These are phyloP conservation scores for Trametes cinnabarina DNA, from an alignment of 768 basidiomycete species.

Conservation along the genomic window DNA sequence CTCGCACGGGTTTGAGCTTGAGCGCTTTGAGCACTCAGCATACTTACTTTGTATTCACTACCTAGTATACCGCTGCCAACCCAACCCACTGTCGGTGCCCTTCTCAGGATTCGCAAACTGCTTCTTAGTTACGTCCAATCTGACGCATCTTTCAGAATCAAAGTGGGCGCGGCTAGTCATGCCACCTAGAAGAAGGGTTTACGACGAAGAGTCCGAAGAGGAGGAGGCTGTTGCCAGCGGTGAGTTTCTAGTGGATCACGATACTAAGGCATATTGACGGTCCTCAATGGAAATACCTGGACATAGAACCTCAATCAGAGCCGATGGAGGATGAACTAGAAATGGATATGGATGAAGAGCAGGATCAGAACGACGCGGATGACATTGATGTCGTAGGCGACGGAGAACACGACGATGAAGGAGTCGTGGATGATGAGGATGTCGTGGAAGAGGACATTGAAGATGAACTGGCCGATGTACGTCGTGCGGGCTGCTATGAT, in stretches of 20 bases:
- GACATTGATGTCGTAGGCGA: slow-evolving; percentile 29
- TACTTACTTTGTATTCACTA: no score
- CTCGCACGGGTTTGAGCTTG: no score
- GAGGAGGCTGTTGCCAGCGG: slow-evolving; percentile 20
- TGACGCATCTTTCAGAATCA: no score
- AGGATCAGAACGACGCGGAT: slow-evolving; percentile 23
- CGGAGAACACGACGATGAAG: slow-evolving; percentile 28
- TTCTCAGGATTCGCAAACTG: no score
- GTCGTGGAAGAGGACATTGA: slow-evolving; percentile 37
- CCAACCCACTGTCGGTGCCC: no score
- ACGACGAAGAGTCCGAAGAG: slow-evolving; percentile 19
- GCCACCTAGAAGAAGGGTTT: slow-evolving; percentile 16
- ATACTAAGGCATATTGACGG: no score
- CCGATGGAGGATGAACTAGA: slow-evolving; percentile 40
- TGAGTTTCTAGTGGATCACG: slow-evolving; percentile 7
- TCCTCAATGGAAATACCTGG: no score
- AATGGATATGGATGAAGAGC: slow-evolving; percentile 39
- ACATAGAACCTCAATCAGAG: slow-evolving; percentile 31
- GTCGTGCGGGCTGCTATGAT: neutral
- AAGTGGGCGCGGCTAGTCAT: neutral
- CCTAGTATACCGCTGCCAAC: no score
- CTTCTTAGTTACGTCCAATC: neutral
- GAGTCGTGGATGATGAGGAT: slow-evolving; percentile 38
- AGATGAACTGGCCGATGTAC: slow-evolving; percentile 27
- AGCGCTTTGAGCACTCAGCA: no score